Percentiles rank a stretch among this genome's conserved stretches.
These are phyloP conservation scores for Chrysoporthe austroafricana DNA, from an alignment of 2,329 filamentous ascomycete species.

Conservation along the genomic window DNA sequence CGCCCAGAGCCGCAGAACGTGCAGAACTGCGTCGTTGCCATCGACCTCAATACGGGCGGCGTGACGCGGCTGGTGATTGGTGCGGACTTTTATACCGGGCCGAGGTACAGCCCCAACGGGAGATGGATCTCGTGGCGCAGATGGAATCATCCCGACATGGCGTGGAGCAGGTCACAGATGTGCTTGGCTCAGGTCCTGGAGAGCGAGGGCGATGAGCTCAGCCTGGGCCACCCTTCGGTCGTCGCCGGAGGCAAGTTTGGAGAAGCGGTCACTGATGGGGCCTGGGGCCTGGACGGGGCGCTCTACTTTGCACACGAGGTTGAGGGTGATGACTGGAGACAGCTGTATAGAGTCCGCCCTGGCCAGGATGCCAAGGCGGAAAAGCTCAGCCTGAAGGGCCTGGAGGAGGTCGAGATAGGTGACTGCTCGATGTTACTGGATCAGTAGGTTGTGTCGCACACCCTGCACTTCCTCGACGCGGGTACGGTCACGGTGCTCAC, in stretches of 20 bases:
- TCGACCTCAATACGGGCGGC: constrained; percentile 46
- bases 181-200: constrained; percentile 46
- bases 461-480: too few relatives aligned
- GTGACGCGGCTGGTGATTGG: constrained; percentile 45
- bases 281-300: constrained; percentile 53
- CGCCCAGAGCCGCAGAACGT: constrained; percentile 39
- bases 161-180: constrained; percentile 52
- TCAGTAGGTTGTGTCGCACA: constrained; percentile 33
- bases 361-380: constrained; percentile 33
- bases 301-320: constrained; percentile 54
- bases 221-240: constrained; percentile 35
- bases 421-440: constrained; percentile 38
- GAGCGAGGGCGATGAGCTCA: constrained; percentile 35
- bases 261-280: constrained; percentile 54
- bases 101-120: constrained; percentile 52
- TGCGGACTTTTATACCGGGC: constrained; percentile 57
- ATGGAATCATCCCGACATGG: constrained; percentile 59
- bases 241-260: constrained; percentile 32
- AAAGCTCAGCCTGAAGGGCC: constrained; percentile 40
- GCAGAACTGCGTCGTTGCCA: constrained; percentile 45
- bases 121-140: constrained; percentile 54
- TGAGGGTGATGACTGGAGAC: constrained; percentile 45
- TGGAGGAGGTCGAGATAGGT: constrained; percentile 48
- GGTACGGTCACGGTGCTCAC: not conserved
- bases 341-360: constrained; percentile 46